These are phyloP conservation scores for Parsonsia alboflavescens DNA, from an alignment of 257 asterid genomes.

Conservation along the genomic window DNA sequence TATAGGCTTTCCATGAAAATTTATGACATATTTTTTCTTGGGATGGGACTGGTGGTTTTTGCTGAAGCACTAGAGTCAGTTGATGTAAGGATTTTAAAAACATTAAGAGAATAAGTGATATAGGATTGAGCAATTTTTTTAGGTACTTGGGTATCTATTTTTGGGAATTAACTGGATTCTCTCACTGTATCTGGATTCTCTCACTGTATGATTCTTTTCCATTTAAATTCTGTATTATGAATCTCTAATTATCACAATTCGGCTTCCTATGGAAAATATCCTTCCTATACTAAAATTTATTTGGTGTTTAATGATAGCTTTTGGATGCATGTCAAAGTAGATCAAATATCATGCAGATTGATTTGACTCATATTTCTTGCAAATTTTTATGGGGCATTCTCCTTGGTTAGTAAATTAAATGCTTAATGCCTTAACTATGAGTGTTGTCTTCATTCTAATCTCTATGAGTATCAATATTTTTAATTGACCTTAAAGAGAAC, in stretches of 20 bases:
- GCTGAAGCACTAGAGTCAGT: not conserved
- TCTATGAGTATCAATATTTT: not conserved
- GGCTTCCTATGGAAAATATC: not conserved
- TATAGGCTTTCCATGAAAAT: too few species aligned
- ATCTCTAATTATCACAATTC: not conserved
- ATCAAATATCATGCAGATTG: not conserved
- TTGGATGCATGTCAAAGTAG: not conserved
- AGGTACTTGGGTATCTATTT: too few species aligned
- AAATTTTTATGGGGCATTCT: not conserved
- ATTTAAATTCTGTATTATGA: not conserved
- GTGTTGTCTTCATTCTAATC: not conserved
- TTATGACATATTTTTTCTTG: too few species aligned
- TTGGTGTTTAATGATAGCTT: constrained; percentile 3
- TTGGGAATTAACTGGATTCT: too few species aligned
- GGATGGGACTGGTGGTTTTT: not conserved
- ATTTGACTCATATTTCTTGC: not conserved
- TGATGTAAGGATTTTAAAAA: too few species aligned
- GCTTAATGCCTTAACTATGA: not conserved
- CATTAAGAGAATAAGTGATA: too few species aligned
- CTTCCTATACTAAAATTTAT: not conserved
- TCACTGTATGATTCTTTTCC: not conserved
- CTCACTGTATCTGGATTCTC: not conserved
- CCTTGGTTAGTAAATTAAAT: not conserved
- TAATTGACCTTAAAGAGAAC: not conserved
- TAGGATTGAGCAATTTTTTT: too few species aligned